These are phyloP conservation scores for Diatrype stigma DNA, from an alignment of 2,329 filamentous ascomycete species.

Conservation along the genomic window DNA sequence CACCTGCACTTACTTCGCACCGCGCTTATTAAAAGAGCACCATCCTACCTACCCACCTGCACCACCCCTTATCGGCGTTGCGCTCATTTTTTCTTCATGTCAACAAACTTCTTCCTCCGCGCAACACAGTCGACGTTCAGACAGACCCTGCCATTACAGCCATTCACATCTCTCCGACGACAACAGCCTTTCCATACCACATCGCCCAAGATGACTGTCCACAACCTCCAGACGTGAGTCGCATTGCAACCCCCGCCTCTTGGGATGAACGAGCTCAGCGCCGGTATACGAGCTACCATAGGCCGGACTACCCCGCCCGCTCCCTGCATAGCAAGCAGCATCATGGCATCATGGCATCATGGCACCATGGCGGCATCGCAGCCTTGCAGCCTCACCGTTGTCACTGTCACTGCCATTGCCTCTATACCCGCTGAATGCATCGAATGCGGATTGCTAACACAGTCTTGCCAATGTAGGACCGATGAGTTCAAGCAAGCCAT, in stretches of 20 bases:
- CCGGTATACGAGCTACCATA: not conserved
- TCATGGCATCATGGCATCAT: not conserved
- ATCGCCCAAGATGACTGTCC: slow-evolving; percentile 39
- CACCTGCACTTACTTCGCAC: too few species aligned
- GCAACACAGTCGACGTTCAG: slow-evolving; percentile 15
- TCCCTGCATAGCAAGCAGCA: not conserved
- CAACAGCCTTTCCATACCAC: slow-evolving; percentile 32
- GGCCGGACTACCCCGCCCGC: not conserved
- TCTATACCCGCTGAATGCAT: not conserved
- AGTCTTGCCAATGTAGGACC: slow-evolving; percentile 18
- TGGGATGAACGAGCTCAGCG: too few species aligned
- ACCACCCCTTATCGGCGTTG: slow-evolving; percentile 8
- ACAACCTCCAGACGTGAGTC: slow-evolving; percentile 35
- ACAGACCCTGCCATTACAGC: slow-evolving; percentile 14
- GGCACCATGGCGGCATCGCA: too few species aligned
- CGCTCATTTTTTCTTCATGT: slow-evolving; percentile 12
- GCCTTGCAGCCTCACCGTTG: not conserved
- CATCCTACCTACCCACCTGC: slow-evolving; percentile 4
- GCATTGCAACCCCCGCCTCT: not conserved
- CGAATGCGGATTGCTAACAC: not conserved
- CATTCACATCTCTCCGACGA: slow-evolving; percentile 13
- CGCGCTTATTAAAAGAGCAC: not conserved
- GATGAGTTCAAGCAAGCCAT: slow-evolving; percentile 25
- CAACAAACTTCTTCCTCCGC: slow-evolving; percentile 17
- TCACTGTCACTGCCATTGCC: too few species aligned